Evolutionary conservation across 1,284 basidiomycete species (phyloP).

Genomic region (Polyporus tsugae): DNA sequence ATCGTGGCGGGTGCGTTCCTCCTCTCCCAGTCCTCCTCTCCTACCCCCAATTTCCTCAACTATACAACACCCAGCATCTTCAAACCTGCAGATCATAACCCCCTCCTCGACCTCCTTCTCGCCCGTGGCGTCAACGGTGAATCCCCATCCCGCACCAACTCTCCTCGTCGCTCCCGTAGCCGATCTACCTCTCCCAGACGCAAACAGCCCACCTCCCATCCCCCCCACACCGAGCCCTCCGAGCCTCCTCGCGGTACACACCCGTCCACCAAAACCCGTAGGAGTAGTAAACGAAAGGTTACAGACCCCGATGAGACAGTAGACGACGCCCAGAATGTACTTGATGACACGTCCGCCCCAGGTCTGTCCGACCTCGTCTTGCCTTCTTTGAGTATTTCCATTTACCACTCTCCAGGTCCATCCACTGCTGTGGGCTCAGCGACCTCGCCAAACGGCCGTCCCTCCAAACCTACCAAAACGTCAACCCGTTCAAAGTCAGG

Average conservation of each 20-base stretch:
- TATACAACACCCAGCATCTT: conserved; percentile 43
- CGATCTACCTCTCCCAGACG: conserved; percentile 26
- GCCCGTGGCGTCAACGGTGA: conserved; percentile 52
- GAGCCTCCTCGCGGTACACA: no score
- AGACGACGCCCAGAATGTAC: not conserved
- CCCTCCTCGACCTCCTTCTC: conserved; percentile 49
- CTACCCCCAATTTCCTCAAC: not conserved
- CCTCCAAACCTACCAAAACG: not conserved
- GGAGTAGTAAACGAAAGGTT: not conserved
- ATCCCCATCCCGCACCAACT: conserved; percentile 45
- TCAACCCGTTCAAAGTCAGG: not conserved
- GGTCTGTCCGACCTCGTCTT: not conserved
- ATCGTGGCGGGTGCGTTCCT: conserved; percentile 65
- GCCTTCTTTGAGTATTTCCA: not conserved
- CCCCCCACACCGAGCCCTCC: not conserved
- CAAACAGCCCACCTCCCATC: not conserved
- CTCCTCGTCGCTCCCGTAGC: conserved; percentile 24
- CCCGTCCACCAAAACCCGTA: not conserved
- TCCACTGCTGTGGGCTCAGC: not conserved
- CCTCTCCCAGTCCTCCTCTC: not conserved
- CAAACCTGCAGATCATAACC: conserved; percentile 48
- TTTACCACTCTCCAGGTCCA: not conserved
- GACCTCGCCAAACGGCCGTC: not conserved
- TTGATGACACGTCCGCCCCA: not conserved
- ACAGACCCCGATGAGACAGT: no score